These are phyloP conservation scores for Myochromella boudieri DNA, from an alignment of 768 basidiomycete genomes.

Conservation along the genomic window DNA sequence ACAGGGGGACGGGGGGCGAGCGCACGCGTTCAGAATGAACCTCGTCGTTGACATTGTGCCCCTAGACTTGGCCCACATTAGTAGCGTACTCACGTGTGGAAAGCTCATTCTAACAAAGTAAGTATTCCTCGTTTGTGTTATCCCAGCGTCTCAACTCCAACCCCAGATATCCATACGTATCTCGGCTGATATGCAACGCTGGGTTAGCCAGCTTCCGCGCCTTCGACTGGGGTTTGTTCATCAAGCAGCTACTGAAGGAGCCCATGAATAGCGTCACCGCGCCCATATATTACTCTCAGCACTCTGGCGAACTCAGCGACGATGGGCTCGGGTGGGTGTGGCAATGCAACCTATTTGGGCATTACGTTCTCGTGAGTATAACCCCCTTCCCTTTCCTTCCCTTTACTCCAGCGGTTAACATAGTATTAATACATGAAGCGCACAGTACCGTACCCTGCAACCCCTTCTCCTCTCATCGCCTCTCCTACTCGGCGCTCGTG, in stretches of 20 bases:
- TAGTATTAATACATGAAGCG: too few species aligned
- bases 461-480: slow-evolving; percentile 47
- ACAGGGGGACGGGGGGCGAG: slow-evolving; percentile 48
- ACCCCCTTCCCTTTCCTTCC: too few species aligned
- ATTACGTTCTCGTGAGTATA: slow-evolving; percentile 67
- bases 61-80: slow-evolving; percentile 63
- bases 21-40: slow-evolving; percentile 56
- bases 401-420: too few species aligned
- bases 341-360: slow-evolving; percentile 84
- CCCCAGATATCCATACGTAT: slow-evolving; percentile 73
- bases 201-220: slow-evolving; percentile 60
- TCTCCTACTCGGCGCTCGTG: slow-evolving; percentile 46
- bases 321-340: slow-evolving; percentile 81
- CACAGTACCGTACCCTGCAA: slow-evolving; percentile 68
- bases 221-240: slow-evolving; percentile 48
- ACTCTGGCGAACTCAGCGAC: slow-evolving; percentile 52
- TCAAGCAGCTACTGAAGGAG: slow-evolving; percentile 46
- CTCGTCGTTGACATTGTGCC: slow-evolving; percentile 58
- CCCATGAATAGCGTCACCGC: slow-evolving; percentile 49
- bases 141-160: background rate
- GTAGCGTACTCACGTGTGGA: slow-evolving; percentile 62
- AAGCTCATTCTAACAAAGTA: slow-evolving; percentile 54
- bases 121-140: slow-evolving; percentile 17
- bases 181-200: slow-evolving; percentile 81
- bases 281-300: slow-evolving; percentile 60